Evolutionary conservation across 139 green algal species (phyloP).

Genomic region (Chlorella sorokiniana): DNA sequence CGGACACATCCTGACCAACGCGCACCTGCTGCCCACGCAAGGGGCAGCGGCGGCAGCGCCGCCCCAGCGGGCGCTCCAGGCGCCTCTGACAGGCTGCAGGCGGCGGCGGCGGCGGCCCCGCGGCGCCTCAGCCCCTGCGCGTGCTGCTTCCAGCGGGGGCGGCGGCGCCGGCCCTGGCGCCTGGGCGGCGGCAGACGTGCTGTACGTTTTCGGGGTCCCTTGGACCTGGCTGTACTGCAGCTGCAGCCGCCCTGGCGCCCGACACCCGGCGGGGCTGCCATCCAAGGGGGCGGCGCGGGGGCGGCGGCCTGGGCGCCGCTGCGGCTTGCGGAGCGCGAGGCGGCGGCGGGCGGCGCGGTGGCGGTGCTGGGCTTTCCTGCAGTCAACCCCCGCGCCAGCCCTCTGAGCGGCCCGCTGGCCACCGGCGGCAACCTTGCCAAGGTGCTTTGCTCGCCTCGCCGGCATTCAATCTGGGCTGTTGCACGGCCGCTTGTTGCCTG

Average conservation of each 20-base stretch:
- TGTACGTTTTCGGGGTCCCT: constrained; percentile 53
- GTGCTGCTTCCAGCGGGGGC: neutral
- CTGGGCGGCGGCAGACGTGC: constrained; percentile 21
- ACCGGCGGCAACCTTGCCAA: constrained; percentile 56
- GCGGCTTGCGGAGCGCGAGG: neutral
- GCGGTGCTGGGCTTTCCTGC: constrained; percentile 66
- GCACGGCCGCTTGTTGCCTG: constrained; percentile 1
- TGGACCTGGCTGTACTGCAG: constrained; percentile 69
- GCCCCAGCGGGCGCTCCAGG: neutral
- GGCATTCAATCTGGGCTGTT: neutral
- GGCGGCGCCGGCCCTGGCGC: neutral
- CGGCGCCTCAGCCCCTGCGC: neutral
- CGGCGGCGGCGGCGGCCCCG: neutral
- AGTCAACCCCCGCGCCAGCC: constrained; percentile 46
- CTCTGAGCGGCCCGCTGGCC: constrained; percentile 33
- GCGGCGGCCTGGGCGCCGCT: neutral
- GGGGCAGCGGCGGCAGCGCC: neutral
- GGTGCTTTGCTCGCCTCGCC: constrained; percentile 29
- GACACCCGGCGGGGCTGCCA: neutral
- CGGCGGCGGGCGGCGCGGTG: constrained; percentile 32
- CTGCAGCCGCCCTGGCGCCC: constrained; percentile 18
- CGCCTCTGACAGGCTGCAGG: neutral
- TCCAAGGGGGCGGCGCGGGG: neutral
- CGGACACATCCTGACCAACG: constrained; percentile 81
- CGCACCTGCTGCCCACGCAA: constrained; percentile 62